Base-by-base conservation (phyloP, 2,329 filamentous ascomycete species). In the Albifimbria verrucaria region DNA sequence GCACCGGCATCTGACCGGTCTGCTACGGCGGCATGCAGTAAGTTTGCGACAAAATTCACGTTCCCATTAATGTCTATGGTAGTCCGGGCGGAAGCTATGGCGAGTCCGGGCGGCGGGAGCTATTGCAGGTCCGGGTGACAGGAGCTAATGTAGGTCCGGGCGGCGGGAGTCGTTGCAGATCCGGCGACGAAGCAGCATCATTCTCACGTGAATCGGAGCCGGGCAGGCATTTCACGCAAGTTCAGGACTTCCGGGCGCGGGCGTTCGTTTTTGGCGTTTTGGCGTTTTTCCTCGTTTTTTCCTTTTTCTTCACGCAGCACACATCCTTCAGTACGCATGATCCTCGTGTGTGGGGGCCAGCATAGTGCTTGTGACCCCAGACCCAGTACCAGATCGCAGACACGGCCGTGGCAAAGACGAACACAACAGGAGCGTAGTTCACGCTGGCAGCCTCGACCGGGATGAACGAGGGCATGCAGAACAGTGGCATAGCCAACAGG, bases 371-470 rank as follows among this genome's bases (percentile, higher is more conserved):
- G 70, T 82, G 80, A 28, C 87, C 87, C 85, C 86, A 89, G 49
- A 77, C 76, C 59, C 83, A 73, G 72, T 91, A 91, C 86, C 87
- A 91, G 7, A 72, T 68, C 10, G 75, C 77, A 1, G 87, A 82
- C 53, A 90, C 77, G 39, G 74, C 48, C 51, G 81, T 78, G 56
- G 88, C 86, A 5, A 77, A 85, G 23, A 87, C 80, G 60, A 90
- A 89, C n/a, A 91, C 87, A 28, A 85, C 87, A 15, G 84, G 84
- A 2, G 87, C 87, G 68, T 89, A 91, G 76, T 91, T 91, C 76
- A 90, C 86, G 39, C 75, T 78, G 18, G 71, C 65, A 25, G 64
- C 69, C 1, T 77, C 79, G 39, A 88, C 83, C 6, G 83, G 83
- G n/a, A 88, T 72, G 43, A 70, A 70, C 0, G 83, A 79, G 1